A percentile compares a stretch with the other conserved stretches of the same genome.
Evolutionary conservation across 495 filamentous ascomycete genomes (phyloP).

Genomic region (Articulospora tetracladia): DNA sequence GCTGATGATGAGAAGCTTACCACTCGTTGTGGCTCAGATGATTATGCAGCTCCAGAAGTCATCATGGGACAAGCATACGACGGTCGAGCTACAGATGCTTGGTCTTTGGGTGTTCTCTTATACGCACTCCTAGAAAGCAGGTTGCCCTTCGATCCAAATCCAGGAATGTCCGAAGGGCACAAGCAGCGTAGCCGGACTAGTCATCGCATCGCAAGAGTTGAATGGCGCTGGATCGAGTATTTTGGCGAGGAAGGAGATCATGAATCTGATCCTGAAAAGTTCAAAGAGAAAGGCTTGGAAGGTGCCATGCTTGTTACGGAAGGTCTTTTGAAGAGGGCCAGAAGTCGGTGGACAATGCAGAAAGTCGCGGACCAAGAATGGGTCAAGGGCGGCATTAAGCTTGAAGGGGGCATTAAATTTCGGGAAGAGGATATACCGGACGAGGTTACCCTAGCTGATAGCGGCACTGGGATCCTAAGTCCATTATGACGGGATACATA

Average conservation of each 20-base stretch:
- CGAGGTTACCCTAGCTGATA: constrained; percentile 31
- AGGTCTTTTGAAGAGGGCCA: constrained; percentile 73
- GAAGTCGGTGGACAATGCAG: constrained; percentile 67
- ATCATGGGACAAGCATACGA: constrained; percentile 95
- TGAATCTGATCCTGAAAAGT: constrained; percentile 41
- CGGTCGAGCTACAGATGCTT: constrained; percentile 87
- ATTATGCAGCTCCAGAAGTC: constrained; percentile 95
- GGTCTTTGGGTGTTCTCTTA: constrained; percentile 89
- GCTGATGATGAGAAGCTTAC: constrained; percentile 75
- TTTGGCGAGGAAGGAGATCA: constrained; percentile 69
- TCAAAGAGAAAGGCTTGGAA: constrained; percentile 56
- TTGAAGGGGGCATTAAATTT: constrained; percentile 65
- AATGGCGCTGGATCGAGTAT: constrained; percentile 91
- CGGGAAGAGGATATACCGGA: constrained; percentile 60
- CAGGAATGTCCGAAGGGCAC: constrained; percentile 66
- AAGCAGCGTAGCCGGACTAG: constrained; percentile 71
- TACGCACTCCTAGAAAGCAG: constrained; percentile 92
- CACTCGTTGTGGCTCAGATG: constrained; percentile 90
- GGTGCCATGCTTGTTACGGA: constrained; percentile 80
- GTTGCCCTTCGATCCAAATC: constrained; percentile 85
- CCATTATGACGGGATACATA: constrained; percentile 9
- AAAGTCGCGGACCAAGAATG: constrained; percentile 69
- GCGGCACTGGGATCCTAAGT: constrained; percentile 2
- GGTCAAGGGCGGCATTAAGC: constrained; percentile 69
- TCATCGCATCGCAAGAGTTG: constrained; percentile 89